phyloP scores from a whole-genome alignment of 2,329 filamentous ascomycete genomes.

The Aotearoamyces nothofagi region DNA sequence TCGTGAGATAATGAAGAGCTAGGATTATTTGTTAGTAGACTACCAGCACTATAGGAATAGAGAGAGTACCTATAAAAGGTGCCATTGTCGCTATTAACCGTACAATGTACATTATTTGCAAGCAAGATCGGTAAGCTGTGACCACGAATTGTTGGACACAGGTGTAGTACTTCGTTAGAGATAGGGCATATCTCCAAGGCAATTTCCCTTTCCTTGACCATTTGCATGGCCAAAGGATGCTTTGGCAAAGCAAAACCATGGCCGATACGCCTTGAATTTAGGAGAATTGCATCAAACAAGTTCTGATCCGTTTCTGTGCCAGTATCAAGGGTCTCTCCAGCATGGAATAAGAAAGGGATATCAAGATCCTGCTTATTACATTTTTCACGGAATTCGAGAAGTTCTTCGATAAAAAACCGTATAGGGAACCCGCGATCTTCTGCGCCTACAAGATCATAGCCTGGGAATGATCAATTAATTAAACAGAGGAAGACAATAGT shows the following conservation, averaged over 20 bases:
- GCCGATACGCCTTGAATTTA: slow-evolving; percentile 54
- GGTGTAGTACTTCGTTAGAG: slow-evolving; percentile 59
- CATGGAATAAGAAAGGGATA: slow-evolving; percentile 64
- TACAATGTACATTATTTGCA: slow-evolving; percentile 60
- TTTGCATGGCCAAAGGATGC: slow-evolving; percentile 49
- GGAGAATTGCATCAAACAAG: slow-evolving; percentile 49
- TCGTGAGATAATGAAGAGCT: slow-evolving; percentile 61
- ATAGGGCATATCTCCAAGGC: slow-evolving; percentile 68
- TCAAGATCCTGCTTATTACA: slow-evolving; percentile 33
- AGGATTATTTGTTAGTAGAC: slow-evolving; percentile 5
- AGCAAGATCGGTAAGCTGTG: slow-evolving; percentile 54
- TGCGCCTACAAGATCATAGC: slow-evolving; percentile 53
- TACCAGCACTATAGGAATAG: not conserved
- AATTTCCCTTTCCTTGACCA: slow-evolving; percentile 46
- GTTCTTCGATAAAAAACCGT: slow-evolving; percentile 34
- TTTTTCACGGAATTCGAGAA: slow-evolving; percentile 37
- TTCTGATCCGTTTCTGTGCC: slow-evolving; percentile 52
- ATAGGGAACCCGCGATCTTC: slow-evolving; percentile 47
- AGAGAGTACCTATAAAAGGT: slow-evolving; percentile 51
- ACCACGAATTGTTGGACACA: slow-evolving; percentile 48
- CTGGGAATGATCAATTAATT: slow-evolving; percentile 23
- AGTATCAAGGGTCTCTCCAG: slow-evolving; percentile 57
- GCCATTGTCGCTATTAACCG: slow-evolving; percentile 61
- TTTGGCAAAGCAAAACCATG: slow-evolving; percentile 57
- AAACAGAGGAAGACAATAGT: too few species aligned